phyloP scores from a whole-genome alignment of 495 filamentous ascomycete species.

The Penicillium fimorum region DNA sequence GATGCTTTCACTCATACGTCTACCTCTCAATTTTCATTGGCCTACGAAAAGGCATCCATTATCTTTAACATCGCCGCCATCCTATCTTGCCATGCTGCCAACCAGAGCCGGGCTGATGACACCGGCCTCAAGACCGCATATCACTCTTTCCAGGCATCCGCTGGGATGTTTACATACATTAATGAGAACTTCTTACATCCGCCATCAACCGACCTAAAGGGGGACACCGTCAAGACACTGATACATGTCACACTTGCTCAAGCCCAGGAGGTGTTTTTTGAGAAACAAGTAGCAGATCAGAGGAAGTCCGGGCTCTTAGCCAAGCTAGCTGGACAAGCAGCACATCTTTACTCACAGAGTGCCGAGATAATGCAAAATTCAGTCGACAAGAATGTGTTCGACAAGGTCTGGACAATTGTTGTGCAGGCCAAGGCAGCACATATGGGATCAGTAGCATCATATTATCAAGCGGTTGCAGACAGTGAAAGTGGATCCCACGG shows the following conservation, averaged over 20 bases:
- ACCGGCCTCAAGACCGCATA: slow-evolving; percentile 92
- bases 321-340: slow-evolving; percentile 88
- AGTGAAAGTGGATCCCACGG: slow-evolving; percentile 86
- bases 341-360: slow-evolving; percentile 82
- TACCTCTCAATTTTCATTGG: slow-evolving; percentile 92
- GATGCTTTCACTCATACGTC: slow-evolving; percentile 97
- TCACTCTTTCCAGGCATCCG: slow-evolving; percentile 96
- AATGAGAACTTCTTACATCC: slow-evolving; percentile 99
- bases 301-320: slow-evolving; percentile 93
- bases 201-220: slow-evolving; percentile 88
- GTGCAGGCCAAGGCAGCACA: slow-evolving; percentile 85
- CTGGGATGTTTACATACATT: slow-evolving; percentile 99
- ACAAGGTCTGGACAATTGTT: slow-evolving; percentile 89
- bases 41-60: slow-evolving; percentile 97
- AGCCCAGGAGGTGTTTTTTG: slow-evolving; percentile 93
- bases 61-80: slow-evolving; percentile 99
- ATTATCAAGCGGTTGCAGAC: slow-evolving; percentile 90
- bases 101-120: slow-evolving; percentile 89
- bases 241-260: slow-evolving; percentile 93
- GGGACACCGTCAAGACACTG: slow-evolving; percentile 91
- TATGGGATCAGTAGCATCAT: slow-evolving; percentile 83
- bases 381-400: slow-evolving; percentile 86
- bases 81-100: slow-evolving; percentile 90
- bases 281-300: slow-evolving; percentile 89
- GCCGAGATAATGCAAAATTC: slow-evolving; percentile 90